Conservation (phyloP, 768 basidiomycete species). For the Tremella yokohamensis region DNA sequence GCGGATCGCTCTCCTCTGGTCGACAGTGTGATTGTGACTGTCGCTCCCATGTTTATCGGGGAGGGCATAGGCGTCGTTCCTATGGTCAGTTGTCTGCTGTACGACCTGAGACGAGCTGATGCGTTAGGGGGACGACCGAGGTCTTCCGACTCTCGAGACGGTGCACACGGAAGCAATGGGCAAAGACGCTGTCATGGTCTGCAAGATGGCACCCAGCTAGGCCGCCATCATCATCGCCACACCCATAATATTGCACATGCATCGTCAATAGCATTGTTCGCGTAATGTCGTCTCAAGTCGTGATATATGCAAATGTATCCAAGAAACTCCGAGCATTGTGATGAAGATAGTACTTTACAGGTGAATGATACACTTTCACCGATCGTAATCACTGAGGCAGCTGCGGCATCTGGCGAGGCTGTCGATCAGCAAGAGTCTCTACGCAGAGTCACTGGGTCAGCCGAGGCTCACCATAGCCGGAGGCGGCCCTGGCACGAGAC, state of each 20-base stretch:
- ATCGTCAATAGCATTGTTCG: too few species aligned
- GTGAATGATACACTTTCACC: too few species aligned
- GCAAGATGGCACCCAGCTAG: constrained; percentile 15
- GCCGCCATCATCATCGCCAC: too few species aligned
- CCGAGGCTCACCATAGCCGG: neutral
- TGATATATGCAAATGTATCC: too few species aligned
- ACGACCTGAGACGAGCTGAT: constrained; percentile 8
- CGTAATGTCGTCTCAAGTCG: too few species aligned
- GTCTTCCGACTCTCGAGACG: constrained; percentile 31
- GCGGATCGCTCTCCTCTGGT: constrained; percentile 53
- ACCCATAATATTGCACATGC: too few species aligned
- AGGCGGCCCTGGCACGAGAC: constrained; percentile 7
- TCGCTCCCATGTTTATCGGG: constrained; percentile 82
- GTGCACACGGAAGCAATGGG: constrained; percentile 42
- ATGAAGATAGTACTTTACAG: too few species aligned
- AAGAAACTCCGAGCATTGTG: too few species aligned
- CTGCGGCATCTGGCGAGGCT: too few species aligned
- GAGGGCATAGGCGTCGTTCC: constrained; percentile 43
- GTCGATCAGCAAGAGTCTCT: too few species aligned
- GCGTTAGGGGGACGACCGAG: constrained; percentile 30
- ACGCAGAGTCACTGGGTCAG: too few species aligned
- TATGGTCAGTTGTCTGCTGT: constrained; percentile 15
- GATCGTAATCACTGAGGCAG: too few species aligned
- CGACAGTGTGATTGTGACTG: constrained; percentile 75
- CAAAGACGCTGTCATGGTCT: constrained; percentile 46